Base-by-base conservation (phyloP, 2,329 filamentous ascomycete species). In the Didymella lethalis region DNA sequence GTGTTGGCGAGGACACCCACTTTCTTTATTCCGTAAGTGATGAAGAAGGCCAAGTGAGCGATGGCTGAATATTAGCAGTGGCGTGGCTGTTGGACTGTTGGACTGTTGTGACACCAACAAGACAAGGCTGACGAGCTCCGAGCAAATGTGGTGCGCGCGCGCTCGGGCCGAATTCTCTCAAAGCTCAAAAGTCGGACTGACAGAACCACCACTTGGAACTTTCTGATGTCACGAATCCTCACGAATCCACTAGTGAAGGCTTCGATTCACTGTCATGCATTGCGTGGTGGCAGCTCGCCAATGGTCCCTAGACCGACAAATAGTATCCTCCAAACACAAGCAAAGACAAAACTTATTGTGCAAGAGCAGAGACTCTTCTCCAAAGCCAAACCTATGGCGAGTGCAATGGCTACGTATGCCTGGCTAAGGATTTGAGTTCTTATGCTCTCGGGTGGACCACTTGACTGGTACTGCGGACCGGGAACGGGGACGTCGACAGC, bases 1-100 rank as follows among this genome's bases (percentile, higher is more conserved):
- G 46, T 46, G 16, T 23, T 50, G 47, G 48, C 38, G 28, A 43
- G 11, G 18, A 36, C 26, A 43, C 20, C 46, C 46, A 47, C 18
- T 18, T n/a, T 29, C 23, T n/a, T 10, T 18, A 11, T 3, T 36
- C 11, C 12, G 10, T 48, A 7, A 23, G 23, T 25, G 3, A 31
- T 25, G 25, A 6, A 38, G 23, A n/a, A 38, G 6, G 18, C 7
- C 7, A 7, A n/a, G 14, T 31, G 43, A 41, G 32, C 18, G 12
- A 43, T 4, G 20, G 26, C 7, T n/a, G 4, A n/a, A 20, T 36
- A 14, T 7, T n/a, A 20, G 26, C 38, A 25, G 26, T 14, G 28
- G 20, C 2, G 10, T 20, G 8, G 23, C 23, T 23, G 23, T 23
- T 23, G 23, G 23, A 23, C 34, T 28, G 25, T 5, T 8, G 32